Base-by-base conservation (phyloP, 805 yeast genomes). In the Pichia manshurica region DNA sequence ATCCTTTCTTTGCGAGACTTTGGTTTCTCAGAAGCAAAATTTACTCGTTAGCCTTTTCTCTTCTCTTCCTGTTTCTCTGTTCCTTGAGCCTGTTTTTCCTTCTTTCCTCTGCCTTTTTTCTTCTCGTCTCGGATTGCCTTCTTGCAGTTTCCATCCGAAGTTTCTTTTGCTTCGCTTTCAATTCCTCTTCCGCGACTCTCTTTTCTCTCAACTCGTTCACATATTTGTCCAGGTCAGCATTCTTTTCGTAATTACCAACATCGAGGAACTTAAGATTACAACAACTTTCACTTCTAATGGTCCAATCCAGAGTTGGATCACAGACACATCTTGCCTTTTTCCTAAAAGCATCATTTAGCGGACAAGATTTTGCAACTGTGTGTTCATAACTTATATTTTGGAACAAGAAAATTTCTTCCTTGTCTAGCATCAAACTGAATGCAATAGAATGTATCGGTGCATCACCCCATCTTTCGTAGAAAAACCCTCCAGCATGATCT, bases 391-490 rank as follows among this genome's bases (percentile, higher is more conserved):
- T 89, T 45, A 87, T 78, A 58, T 87, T 95, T 48, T 77, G 82
- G 63, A 88, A 89, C 67, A 84, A 73, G 60, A 86, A 93, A 43
- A 88, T 70, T 59, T 82, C 71, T 47, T 77, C 78, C 60, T 74
- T 78, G 44, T 82, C 78, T 63, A 86, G 54, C 45, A 72, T 59
- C 34, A 67, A 52, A 9, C 74, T 61, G 1, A 68, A 68, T 3
- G 71, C 76, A 40, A 75, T 66, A 2, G 78, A 63, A 58, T 74
- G 79, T 33, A 75, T 62, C 1, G 80, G 80, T 6, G 79, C 79
- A 57, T 87, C 96, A 15, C 96, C 96, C 95, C 96, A 88, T 55
- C 96, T 73, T 67, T 87, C 93, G 61, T 86, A 85, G 62, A 78
- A 87, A 63, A 87, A 86, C 0, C 95, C 95, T 46, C 93, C 95